A percentile compares a stretch with the other conserved stretches of the same genome.
These are phyloP conservation scores for Paradendryphiella salina DNA, from an alignment of 2,329 filamentous ascomycete genomes.

Conservation along the genomic window DNA sequence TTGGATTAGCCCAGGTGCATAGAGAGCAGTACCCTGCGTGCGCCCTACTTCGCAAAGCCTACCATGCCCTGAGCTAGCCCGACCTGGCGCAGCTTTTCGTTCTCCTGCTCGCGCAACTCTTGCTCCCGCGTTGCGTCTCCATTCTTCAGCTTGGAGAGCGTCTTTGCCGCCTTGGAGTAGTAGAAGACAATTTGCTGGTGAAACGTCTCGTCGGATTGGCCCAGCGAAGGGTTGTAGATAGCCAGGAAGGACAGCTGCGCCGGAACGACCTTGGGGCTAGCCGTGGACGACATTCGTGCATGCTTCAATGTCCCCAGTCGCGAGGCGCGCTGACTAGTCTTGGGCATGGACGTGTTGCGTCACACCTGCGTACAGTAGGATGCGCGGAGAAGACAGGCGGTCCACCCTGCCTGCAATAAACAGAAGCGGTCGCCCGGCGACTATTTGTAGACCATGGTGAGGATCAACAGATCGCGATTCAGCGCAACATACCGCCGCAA, in stretches of 20 bases:
- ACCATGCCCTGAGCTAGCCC: slow-evolving; percentile 97
- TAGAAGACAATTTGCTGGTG: slow-evolving; percentile 92
- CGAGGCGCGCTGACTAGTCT: slow-evolving; percentile 4
- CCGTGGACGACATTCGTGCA: slow-evolving; percentile 32
- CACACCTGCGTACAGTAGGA: slow-evolving; percentile 4
- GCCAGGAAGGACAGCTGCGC: slow-evolving; percentile 88
- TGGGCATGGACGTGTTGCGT: slow-evolving; percentile 10
- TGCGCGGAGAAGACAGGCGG: slow-evolving; percentile 1
- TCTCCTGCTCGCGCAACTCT: slow-evolving; percentile 64
- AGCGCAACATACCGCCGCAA: slow-evolving; percentile 4
- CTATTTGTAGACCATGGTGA: slow-evolving; percentile 10
- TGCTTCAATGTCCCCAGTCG: slow-evolving; percentile 5
- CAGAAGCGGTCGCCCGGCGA: slow-evolving; percentile 2
- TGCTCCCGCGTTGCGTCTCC: slow-evolving; percentile 43
- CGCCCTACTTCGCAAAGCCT: slow-evolving; percentile 69
- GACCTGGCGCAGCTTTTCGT: slow-evolving; percentile 88
- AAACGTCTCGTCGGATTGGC: slow-evolving; percentile 71
- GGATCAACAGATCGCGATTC: neutral
- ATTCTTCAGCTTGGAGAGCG: slow-evolving; percentile 34
- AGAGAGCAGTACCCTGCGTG: slow-evolving; percentile 1
- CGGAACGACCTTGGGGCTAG: slow-evolving; percentile 59
- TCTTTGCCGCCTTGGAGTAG: slow-evolving; percentile 59
- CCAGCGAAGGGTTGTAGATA: slow-evolving; percentile 90
- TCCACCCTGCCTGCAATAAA: neutral
- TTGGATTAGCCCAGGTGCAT: slow-evolving; percentile 14